These are phyloP conservation scores for Articulospora tetracladia DNA, from an alignment of 495 filamentous ascomycete genomes.

Conservation along the genomic window DNA sequence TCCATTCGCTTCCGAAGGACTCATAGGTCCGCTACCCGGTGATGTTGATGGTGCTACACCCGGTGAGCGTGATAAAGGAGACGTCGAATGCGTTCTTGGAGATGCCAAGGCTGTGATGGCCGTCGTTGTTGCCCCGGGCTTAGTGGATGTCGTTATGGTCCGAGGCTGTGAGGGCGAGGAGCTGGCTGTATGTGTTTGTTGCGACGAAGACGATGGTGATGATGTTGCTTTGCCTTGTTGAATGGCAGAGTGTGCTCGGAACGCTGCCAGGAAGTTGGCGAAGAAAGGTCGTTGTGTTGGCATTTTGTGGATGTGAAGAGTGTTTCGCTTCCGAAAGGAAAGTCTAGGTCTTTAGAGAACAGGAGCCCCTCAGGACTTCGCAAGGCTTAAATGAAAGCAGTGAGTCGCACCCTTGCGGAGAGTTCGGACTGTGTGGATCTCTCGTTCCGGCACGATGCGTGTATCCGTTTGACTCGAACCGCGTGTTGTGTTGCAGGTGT, in stretches of 20 bases:
- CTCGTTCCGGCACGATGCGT: neutral
- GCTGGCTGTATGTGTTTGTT: slow-evolving; percentile 4
- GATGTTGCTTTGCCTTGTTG: slow-evolving; percentile 19
- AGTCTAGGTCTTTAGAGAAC: neutral
- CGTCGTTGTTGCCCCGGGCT: slow-evolving; percentile 19
- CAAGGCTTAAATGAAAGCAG: neutral
- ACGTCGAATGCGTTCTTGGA: slow-evolving; percentile 23
- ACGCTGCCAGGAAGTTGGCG: slow-evolving; percentile 70
- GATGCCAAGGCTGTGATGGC: slow-evolving; percentile 21
- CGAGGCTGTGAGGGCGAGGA: slow-evolving; percentile 21
- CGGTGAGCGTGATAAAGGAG: slow-evolving; percentile 20
- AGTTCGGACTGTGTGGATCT: slow-evolving; percentile 6
- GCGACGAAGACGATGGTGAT: slow-evolving; percentile 12
- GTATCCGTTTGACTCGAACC: neutral
- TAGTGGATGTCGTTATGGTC: slow-evolving; percentile 23
- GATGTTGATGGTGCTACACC: slow-evolving; percentile 1
- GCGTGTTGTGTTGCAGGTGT: neutral
- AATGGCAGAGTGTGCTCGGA: slow-evolving; percentile 51
- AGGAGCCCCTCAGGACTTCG: neutral
- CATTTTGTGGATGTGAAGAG: slow-evolving; percentile 35
- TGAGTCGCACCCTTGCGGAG: neutral
- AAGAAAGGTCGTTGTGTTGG: slow-evolving; percentile 70
- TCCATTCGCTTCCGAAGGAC: neutral
- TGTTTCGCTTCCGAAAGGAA: neutral
- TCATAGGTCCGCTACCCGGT: neutral